Conservation (phyloP, 352 stramenopile genomes). For the Nothophytophthora sp. region DNA sequence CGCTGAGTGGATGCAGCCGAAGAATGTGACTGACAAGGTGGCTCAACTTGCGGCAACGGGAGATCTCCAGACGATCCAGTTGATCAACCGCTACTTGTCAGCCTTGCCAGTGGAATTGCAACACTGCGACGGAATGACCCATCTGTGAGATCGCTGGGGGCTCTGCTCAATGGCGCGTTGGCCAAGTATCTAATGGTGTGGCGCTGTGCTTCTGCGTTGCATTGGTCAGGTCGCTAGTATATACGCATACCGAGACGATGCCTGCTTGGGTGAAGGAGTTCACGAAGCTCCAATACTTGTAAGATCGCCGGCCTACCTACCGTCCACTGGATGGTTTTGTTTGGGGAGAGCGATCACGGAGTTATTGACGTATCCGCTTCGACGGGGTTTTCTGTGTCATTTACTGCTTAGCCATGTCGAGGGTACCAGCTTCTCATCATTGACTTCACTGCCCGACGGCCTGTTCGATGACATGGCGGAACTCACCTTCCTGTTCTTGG, state of each 20-base stretch:
- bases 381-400: no score
- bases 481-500: constrained; percentile 30
- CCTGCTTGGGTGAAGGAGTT: constrained; percentile 27
- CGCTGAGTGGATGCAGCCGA: constrained; percentile 28
- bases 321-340: not conserved
- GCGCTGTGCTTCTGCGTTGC: not conserved
- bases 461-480: constrained; percentile 30
- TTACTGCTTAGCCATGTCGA: constrained; percentile 12
- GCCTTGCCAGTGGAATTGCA: constrained; percentile 21
- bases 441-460: constrained; percentile 10
- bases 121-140: constrained; percentile 19
- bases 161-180: not conserved
- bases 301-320: not conserved
- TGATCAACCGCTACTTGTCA: constrained; percentile 29
- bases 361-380: no score
- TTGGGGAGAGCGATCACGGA: not conserved
- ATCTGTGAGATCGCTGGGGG: constrained; percentile 35
- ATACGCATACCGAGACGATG: constrained; percentile 23
- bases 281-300: constrained; percentile 31
- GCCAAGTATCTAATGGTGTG: not conserved
- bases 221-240: constrained; percentile 37
- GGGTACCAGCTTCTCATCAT: not conserved
- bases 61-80: constrained; percentile 23
- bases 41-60: constrained; percentile 13
- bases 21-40: constrained; percentile 23